Base-by-base conservation (phyloP, 768 basidiomycete species). In the Strobilomyces confusus region DNA sequence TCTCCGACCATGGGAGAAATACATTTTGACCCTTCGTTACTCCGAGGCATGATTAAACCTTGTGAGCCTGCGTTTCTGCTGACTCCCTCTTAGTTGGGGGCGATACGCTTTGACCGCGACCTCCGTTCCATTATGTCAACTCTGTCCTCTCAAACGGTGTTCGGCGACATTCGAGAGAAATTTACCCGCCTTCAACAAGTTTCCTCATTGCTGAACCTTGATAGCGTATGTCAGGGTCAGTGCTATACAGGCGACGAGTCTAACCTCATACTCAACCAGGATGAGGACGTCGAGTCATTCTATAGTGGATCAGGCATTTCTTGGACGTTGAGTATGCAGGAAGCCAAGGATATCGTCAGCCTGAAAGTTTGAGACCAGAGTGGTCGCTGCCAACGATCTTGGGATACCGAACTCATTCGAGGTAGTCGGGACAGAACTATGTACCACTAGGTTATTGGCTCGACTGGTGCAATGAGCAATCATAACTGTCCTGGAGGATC, bases 1-100 rank as follows among this genome's bases (percentile, higher is more conserved):
- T 19, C 82, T 97, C n/a, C 79, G 91, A 44, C 95, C 94, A 41
- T 98, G 94, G 94, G 97, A 99, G 72, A 95, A 91, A 68, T 81
- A 85, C 60, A 75, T 94, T 20, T 76, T 85, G 60, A 78, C 82
- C 1, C 77, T 95, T 63, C 87, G 81, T 70, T 98, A 89, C 66
- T 90, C 90, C 12, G 95, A 98, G 79, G 94, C 88, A 60, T 25
- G 80, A 54, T 14, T 26, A 20, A 37, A 38, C 22, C 3, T 7
- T 29, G 1, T 25, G 6, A n/a, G 22, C 3, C 42, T 12, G 15
- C 44, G 14, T 42, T 58, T n/a, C 36, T 15, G 9, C 51, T 57
- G 50, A 50, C 22, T 8, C 43, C 37, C 40, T 17, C 49, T 15
- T 60, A 98, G 95, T 80, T 98, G 54, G 97, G 97, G 23, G 95